phyloP scores from a whole-genome alignment of 1,284 basidiomycete species.

The Thecaphora thlaspeos region DNA sequence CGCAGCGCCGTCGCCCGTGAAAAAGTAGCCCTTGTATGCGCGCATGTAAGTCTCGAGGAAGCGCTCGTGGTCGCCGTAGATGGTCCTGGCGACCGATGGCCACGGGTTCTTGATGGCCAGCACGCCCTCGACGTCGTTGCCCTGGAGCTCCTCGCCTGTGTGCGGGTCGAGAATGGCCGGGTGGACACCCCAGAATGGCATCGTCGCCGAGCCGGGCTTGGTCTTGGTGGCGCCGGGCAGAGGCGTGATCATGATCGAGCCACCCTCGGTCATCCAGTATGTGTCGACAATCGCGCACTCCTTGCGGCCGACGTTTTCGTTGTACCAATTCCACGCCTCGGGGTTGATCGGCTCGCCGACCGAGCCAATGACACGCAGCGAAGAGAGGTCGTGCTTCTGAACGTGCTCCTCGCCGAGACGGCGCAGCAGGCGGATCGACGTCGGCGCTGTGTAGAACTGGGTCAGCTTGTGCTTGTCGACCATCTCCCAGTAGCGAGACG shows the following conservation, averaged over 20 bases:
- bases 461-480: slow-evolving; percentile 92
- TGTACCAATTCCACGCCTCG: slow-evolving; percentile 99
- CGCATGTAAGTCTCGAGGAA: slow-evolving; percentile 94
- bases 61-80: slow-evolving; percentile 86
- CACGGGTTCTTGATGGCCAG: slow-evolving; percentile 82
- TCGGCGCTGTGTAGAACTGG: slow-evolving; percentile 59
- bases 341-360: slow-evolving; percentile 99
- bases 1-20: slow-evolving; percentile 93
- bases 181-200: slow-evolving; percentile 96
- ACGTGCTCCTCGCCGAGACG: slow-evolving; percentile 85
- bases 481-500: slow-evolving; percentile 93
- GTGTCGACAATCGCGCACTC: slow-evolving; percentile 90
- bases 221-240: slow-evolving; percentile 92
- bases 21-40: slow-evolving; percentile 71
- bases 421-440: slow-evolving; percentile 79
- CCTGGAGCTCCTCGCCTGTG: slow-evolving; percentile 73
- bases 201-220: slow-evolving; percentile 93
- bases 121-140: slow-evolving; percentile 86
- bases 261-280: slow-evolving; percentile 85
- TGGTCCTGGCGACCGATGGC: slow-evolving; percentile 94
- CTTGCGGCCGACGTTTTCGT: slow-evolving; percentile 82
- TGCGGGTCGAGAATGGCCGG: slow-evolving; percentile 82
- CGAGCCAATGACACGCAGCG: slow-evolving; percentile 81
- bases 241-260: slow-evolving; percentile 90
- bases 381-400: slow-evolving; percentile 76